phyloP scores from a whole-genome alignment of 441 rosid genomes.

The Mallotus japonicus region DNA sequence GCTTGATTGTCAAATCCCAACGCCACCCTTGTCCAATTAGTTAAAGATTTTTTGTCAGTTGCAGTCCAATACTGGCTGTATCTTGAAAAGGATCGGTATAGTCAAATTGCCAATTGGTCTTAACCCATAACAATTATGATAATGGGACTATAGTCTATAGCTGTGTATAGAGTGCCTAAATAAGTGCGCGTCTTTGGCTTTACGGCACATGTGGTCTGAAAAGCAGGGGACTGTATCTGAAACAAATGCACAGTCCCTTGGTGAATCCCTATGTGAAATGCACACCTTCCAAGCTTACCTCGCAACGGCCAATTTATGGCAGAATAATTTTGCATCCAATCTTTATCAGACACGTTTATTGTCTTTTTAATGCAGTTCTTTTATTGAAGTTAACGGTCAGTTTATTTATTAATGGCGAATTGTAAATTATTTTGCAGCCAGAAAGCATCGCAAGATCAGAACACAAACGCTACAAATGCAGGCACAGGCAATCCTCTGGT shows the following conservation, averaged over 20 bases:
- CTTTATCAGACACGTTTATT: background rate
- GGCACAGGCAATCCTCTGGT: constrained; percentile 3
- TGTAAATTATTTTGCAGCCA: constrained; percentile 50
- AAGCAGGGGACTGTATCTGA: background rate
- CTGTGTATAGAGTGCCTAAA: no score
- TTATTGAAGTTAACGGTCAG: constrained; percentile 26
- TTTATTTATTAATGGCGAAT: no score
- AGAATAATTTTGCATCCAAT: constrained; percentile 2
- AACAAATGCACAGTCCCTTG: background rate
- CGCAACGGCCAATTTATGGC: no score
- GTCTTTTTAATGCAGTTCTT: background rate
- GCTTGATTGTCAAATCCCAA: no score
- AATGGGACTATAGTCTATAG: background rate
- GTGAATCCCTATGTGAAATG: background rate
- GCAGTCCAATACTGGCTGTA: no score
- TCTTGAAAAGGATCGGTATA: no score
- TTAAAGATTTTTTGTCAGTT: no score
- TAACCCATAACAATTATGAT: background rate
- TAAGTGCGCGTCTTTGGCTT: background rate
- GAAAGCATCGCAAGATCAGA: constrained; percentile 60
- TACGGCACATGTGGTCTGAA: background rate
- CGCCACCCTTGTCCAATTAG: no score
- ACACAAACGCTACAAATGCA: constrained; percentile 12
- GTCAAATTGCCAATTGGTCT: background rate
- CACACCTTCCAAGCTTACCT: background rate